Percentiles rank a stretch among this genome's conserved stretches.
These are phyloP conservation scores for Neospora caninum DNA, from an alignment of 169 alveolate species.

Conservation along the genomic window DNA sequence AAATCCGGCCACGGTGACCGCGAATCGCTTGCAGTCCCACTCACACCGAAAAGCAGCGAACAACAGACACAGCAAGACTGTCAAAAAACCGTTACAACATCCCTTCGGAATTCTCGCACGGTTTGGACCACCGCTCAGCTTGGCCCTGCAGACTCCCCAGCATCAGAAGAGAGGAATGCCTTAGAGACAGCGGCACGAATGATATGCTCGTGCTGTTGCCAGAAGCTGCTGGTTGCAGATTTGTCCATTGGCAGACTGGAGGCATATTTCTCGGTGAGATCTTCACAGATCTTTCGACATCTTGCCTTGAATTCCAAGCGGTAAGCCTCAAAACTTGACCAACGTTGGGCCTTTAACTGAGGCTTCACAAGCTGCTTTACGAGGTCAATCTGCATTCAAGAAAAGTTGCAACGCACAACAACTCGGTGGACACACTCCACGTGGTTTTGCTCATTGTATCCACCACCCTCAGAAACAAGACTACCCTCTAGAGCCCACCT, in stretches of 20 bases:
- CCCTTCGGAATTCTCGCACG: too few relatives aligned
- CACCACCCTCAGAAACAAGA: background rate
- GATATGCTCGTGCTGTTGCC: background rate
- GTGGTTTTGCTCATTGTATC: background rate
- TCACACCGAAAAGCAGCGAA: too few relatives aligned
- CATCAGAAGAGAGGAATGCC: background rate
- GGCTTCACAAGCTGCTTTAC: background rate
- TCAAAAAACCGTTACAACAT: too few relatives aligned
- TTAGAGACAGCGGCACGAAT: background rate
- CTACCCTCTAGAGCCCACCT: background rate
- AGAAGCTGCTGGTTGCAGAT: background rate
- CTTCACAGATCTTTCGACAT: background rate
- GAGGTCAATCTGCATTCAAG: background rate
- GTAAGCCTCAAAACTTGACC: background rate
- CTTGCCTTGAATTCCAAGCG: background rate
- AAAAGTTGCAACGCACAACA: background rate
- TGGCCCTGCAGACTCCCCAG: too few relatives aligned
- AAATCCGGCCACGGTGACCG: too few relatives aligned
- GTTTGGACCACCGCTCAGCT: too few relatives aligned
- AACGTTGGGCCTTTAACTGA: background rate
- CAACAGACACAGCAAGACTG: too few relatives aligned
- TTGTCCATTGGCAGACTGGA: background rate
- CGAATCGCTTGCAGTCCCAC: too few relatives aligned
- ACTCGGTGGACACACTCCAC: background rate
- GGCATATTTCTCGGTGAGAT: background rate